Evolutionary conservation across 106 monocot species (phyloP).

Genomic region (Acorus calamus): DNA sequence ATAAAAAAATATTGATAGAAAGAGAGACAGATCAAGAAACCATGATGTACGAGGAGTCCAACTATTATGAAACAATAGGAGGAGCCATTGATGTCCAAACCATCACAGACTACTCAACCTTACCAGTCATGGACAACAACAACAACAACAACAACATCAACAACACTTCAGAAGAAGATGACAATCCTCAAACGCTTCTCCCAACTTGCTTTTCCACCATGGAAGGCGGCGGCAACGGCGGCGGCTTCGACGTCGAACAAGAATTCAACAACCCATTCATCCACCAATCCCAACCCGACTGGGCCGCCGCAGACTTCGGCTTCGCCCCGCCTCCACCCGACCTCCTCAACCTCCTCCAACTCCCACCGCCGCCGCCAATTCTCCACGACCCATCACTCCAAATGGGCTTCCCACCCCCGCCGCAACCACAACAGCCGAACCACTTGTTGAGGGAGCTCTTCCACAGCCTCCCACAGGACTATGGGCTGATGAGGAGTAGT

Average conservation of each 20-base stretch:
- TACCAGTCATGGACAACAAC: constrained; percentile 14
- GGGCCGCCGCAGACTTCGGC: constrained; percentile 9
- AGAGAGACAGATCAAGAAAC: neutral
- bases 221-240: constrained; percentile 16
- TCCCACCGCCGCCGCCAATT: constrained; percentile 22
- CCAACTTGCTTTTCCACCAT: constrained; percentile 5
- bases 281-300: constrained; percentile 9
- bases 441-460: constrained; percentile 60
- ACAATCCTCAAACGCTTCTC: constrained; percentile 21
- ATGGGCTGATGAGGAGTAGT: constrained; percentile 26
- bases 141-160: constrained; percentile 9
- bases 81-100: constrained; percentile 2
- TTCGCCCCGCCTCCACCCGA: constrained; percentile 17
- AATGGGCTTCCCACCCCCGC: constrained; percentile 19
- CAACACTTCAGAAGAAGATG: constrained; percentile 5
- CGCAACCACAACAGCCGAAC: constrained; percentile 7
- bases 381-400: constrained; percentile 15
- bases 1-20: constrained; percentile 8
- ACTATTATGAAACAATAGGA: constrained; percentile 20
- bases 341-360: constrained; percentile 41
- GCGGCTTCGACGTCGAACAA: constrained; percentile 24
- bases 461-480: constrained; percentile 58
- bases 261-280: constrained; percentile 26
- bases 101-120: constrained; percentile 1
- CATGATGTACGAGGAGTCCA: constrained; percentile 44